Conservation (phyloP, 345 rosid genomes). For the Populus tremula region DNA sequence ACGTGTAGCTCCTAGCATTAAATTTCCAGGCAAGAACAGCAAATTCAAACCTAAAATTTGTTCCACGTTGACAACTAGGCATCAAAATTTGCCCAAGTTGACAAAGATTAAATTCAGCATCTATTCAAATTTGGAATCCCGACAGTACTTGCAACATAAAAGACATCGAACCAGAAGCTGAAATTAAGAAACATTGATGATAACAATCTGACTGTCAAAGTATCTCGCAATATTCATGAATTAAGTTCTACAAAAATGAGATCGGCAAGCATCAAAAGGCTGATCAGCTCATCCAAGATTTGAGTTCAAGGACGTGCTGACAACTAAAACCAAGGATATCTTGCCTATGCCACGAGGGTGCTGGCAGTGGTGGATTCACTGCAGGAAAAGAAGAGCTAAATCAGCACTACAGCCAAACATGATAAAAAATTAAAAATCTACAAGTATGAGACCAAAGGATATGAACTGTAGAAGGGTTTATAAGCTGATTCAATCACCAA, state of each 20-base stretch:
- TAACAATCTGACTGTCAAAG: background rate
- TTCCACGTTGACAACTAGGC: background rate
- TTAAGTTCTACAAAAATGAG: background rate
- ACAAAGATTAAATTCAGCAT: background rate
- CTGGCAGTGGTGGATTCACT: constrained; percentile 66
- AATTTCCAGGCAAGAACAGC: background rate
- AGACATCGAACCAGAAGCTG: background rate
- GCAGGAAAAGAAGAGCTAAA: constrained; percentile 10
- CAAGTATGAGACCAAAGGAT: background rate
- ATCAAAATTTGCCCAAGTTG: background rate
- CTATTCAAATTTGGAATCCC: background rate
- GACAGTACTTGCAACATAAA: background rate
- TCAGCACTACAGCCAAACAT: background rate
- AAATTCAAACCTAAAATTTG: background rate
- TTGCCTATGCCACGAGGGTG: constrained; percentile 53
- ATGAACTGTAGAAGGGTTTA: background rate
- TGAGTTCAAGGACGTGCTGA: background rate
- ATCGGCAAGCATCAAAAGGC: background rate
- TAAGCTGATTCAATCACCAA: background rate
- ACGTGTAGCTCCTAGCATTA: background rate
- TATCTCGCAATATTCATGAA: background rate
- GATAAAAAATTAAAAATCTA: too few species aligned
- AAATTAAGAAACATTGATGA: background rate
- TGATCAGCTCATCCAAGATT: background rate
- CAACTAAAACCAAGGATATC: background rate